These are phyloP conservation scores for Phialocephala sp. DNA, from an alignment of 2,329 filamentous ascomycete species.

Conservation along the genomic window DNA sequence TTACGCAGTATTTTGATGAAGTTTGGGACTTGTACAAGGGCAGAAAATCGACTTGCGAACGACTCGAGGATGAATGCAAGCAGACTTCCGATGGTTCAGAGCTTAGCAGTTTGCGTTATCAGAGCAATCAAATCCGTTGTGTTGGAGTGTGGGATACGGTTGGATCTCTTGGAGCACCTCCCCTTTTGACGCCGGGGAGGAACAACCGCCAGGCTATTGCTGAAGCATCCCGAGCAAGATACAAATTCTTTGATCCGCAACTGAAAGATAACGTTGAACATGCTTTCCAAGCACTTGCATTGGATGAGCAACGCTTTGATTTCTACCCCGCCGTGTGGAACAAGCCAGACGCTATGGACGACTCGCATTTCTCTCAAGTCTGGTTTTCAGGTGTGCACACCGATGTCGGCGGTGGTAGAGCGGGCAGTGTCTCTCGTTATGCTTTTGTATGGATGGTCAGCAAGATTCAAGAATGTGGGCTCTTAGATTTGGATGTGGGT, in stretches of 20 bases:
- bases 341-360: constrained; percentile 1
- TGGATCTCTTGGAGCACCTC: constrained; percentile 14
- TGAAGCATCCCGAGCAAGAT: constrained; percentile 14
- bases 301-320: constrained; percentile 52
- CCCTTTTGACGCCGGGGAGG: not conserved
- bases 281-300: constrained; percentile 55
- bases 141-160: constrained; percentile 29
- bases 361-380: constrained; percentile 28
- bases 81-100: too few relatives aligned
- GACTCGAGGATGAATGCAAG: too few relatives aligned
- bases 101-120: too few relatives aligned
- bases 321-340: constrained; percentile 47
- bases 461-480: too few relatives aligned
- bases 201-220: too few relatives aligned
- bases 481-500: too few relatives aligned
- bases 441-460: too few relatives aligned
- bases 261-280: constrained; percentile 42
- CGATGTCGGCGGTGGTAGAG: constrained; percentile 29
- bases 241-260: not conserved
- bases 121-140: constrained; percentile 13
- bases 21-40: too few relatives aligned
- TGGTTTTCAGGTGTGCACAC: constrained; percentile 36
- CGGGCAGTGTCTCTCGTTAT: not conserved
- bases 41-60: too few relatives aligned
- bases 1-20: too few relatives aligned